Conservation (phyloP, 2,329 filamentous ascomycete species). For the Teratosphaeria destructans region DNA sequence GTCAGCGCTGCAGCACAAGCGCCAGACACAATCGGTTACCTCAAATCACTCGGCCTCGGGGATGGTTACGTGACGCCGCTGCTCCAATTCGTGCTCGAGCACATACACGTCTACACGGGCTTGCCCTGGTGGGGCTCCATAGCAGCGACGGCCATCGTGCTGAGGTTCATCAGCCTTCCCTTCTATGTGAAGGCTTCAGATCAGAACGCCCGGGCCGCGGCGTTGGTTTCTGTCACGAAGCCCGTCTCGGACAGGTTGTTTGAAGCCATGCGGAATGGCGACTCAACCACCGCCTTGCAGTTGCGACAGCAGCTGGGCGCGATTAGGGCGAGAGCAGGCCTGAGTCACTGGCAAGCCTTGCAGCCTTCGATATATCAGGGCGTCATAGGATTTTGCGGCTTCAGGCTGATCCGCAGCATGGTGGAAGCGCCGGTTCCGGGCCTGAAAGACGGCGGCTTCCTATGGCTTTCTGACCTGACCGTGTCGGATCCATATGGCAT, state of each 20-base stretch:
- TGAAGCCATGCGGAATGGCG: constrained; percentile 29
- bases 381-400: constrained; percentile 70
- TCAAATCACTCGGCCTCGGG: constrained; percentile 73
- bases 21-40: constrained; percentile 69
- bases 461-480: constrained; percentile 75
- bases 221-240: constrained; percentile 47
- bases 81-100: constrained; percentile 70
- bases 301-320: constrained; percentile 38
- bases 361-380: constrained; percentile 50
- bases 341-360: constrained; percentile 42
- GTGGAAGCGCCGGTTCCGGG: constrained; percentile 67
- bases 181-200: constrained; percentile 54
- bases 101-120: constrained; percentile 64
- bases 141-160: constrained; percentile 49
- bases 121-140: constrained; percentile 79
- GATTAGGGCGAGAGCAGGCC: constrained; percentile 46
- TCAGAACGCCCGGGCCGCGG: constrained; percentile 50
- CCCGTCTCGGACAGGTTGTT: constrained; percentile 50
- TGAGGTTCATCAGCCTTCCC: constrained; percentile 57
- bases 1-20: constrained; percentile 40
- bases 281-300: constrained; percentile 40
- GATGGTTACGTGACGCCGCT: constrained; percentile 67
- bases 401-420: constrained; percentile 68
- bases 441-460: constrained; percentile 56
- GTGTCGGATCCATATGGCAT: constrained; percentile 66